A percentile compares a stretch with the other conserved stretches of the same genome.
phyloP scores from a whole-genome alignment of 177 flowering plant genomes.

The Tripterygium wilfordii region DNA sequence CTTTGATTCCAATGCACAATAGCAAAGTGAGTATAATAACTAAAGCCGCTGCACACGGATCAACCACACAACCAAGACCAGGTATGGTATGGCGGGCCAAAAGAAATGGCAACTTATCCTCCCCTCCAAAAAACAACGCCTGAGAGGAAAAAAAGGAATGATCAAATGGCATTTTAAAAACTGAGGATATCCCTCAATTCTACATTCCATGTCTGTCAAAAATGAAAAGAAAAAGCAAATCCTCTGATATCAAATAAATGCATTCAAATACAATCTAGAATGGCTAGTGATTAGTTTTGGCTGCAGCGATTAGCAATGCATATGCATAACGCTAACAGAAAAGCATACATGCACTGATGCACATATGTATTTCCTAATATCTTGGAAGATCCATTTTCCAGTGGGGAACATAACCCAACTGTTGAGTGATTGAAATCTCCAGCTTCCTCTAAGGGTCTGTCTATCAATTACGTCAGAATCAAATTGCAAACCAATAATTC shows the following conservation, averaged over 20 bases:
- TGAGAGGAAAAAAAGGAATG: not conserved
- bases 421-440: too few relatives aligned
- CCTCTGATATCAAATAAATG: not conserved
- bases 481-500: too few relatives aligned
- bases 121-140: slow-evolving; percentile 55
- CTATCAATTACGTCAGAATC: too few relatives aligned
- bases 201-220: not conserved
- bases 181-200: not conserved
- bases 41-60: slow-evolving; percentile 90
- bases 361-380: too few relatives aligned
- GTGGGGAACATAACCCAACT: too few relatives aligned
- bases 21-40: slow-evolving; percentile 76
- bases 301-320: too few relatives aligned
- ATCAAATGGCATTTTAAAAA: not conserved
- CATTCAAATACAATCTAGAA: too few relatives aligned
- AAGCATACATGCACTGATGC: too few relatives aligned
- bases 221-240: not conserved
- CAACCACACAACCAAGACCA: slow-evolving; percentile 68
- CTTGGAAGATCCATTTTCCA: too few relatives aligned
- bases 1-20: slow-evolving; percentile 87
- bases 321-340: too few relatives aligned
- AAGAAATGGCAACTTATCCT: slow-evolving; percentile 60
- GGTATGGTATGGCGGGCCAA: slow-evolving; percentile 71
- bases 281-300: too few relatives aligned
- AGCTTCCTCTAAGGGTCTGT: too few relatives aligned